These are phyloP conservation scores for Backusella westeae DNA, from an alignment of 192 early-diverging fungal genomes.

Conservation along the genomic window DNA sequence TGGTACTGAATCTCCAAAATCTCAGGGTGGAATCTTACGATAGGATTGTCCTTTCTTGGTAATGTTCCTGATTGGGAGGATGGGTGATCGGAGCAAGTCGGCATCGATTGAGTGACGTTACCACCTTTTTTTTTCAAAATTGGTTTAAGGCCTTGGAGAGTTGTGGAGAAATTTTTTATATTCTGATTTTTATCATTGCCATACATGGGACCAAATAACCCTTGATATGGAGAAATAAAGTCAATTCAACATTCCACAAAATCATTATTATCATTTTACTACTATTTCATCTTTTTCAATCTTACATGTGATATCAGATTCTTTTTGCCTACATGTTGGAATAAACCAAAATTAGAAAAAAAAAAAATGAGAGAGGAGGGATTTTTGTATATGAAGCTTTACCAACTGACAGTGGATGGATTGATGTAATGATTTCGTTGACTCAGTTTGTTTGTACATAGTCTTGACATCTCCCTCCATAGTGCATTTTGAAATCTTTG, in stretches of 20 bases:
- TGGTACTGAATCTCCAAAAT: conserved; percentile 23
- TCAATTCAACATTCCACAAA: conserved; percentile 1
- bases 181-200: not conserved
- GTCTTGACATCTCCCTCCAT: conserved; percentile 36
- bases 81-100: conserved; percentile 9
- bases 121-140: conserved; percentile 11
- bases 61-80: not conserved
- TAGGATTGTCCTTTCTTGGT: not conserved
- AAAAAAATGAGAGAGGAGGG: no score
- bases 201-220: conserved; percentile 26
- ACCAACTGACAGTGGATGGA: conserved; percentile 39
- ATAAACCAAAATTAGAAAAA: not conserved
- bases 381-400: not conserved
- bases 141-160: conserved; percentile 10
- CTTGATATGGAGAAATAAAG: conserved; percentile 1
- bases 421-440: conserved; percentile 9
- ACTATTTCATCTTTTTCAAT: not conserved
- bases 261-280: not conserved
- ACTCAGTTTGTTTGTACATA: conserved; percentile 17
- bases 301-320: conserved; percentile 41
- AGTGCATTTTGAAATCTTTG: conserved; percentile 39
- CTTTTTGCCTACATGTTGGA: conserved; percentile 35
- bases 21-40: conserved; percentile 23
- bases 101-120: conserved; percentile 14
- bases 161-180: not conserved